Base-by-base conservation (phyloP, 306 rosid genomes). In the Vigna angularis region DNA sequence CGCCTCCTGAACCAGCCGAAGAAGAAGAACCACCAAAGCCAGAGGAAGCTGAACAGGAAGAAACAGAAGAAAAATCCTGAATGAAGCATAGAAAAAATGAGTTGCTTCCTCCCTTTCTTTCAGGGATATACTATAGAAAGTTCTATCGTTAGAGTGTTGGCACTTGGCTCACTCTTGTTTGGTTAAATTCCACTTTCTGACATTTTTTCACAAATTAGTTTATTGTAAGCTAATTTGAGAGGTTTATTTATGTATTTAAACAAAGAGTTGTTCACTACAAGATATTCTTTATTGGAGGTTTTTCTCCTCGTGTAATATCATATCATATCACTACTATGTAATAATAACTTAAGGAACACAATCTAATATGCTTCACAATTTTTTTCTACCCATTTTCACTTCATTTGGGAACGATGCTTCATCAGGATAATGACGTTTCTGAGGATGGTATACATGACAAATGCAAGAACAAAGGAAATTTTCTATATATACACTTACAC, bases 1-100 rank as follows among this genome's bases (percentile, higher is more conserved):
- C 91, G 6, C 83, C 91, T 10, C 73, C 88, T 16, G 91, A 89
- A 69, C 70, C 81, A 0, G 70, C 78, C 3, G 88, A 73, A 45
- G 50, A 73, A 3, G 78, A 84, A 0, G 73, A 73, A 6, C 52
- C 51, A 70, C 15, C 74, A 42, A 79, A 83, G 15, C 5, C 40
- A 4, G 53, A 72, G 10, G 67, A 42, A 55, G 4, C 61, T 55
- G 11, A 24, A 9, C 7, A 78, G 47, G 45, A 47, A 68, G 7
- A 38, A 0, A 17, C 52, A 40, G 48, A 81, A 30, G 83, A 78
- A 16, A 3, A 77, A 9, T 1, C 87, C 47, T 42, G 13, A 14
- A 49, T 0, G 83, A 78, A n/a, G 68, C 68, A 81, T 4, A 18
- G 3, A 65, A 80, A 52, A 30, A 68, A 26, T 62, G 24, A 66